A percentile compares a stretch with the other conserved stretches of the same genome.
phyloP scores from a whole-genome alignment of 306 rosid species.

The Lagenaria siceraria region DNA sequence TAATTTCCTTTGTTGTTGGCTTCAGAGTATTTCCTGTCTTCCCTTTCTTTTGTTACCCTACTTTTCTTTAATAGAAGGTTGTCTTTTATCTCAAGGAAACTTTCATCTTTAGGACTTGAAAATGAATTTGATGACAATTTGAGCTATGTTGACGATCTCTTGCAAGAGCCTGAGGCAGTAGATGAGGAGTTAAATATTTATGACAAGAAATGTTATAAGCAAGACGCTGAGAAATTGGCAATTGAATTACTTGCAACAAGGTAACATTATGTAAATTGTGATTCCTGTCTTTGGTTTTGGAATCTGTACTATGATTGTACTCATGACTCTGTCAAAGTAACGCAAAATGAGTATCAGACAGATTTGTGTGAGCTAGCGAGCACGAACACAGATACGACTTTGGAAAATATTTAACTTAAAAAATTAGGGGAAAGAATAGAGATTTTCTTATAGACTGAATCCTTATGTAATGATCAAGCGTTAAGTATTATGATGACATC shows the following conservation, averaged over 20 bases:
- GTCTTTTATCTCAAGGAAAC: not conserved
- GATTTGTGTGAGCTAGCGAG: not conserved
- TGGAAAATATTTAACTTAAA: too few species aligned
- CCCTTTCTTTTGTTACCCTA: not conserved
- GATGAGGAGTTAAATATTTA: constrained; percentile 27
- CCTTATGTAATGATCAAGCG: too few species aligned
- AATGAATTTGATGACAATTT: constrained; percentile 8
- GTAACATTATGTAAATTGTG: constrained; percentile 17
- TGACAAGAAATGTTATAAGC: constrained; percentile 18
- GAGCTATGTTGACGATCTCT: constrained; percentile 21
- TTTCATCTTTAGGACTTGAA: constrained; percentile 11
- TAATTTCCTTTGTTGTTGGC: not conserved
- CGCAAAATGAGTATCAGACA: not conserved
- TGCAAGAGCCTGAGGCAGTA: constrained; percentile 33
- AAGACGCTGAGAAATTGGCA: constrained; percentile 54
- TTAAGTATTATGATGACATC: too few species aligned
- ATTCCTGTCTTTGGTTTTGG: not conserved
- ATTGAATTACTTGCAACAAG: constrained; percentile 55
- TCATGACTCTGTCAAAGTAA: not conserved
- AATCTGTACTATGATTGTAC: not conserved
- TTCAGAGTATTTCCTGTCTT: not conserved
- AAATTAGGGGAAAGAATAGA: too few species aligned
- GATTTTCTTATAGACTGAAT: too few species aligned
- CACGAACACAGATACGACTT: too few species aligned
- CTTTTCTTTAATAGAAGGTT: not conserved